phyloP scores from a whole-genome alignment of 768 basidiomycete genomes.

The Rhizopogon vinicolor region DNA sequence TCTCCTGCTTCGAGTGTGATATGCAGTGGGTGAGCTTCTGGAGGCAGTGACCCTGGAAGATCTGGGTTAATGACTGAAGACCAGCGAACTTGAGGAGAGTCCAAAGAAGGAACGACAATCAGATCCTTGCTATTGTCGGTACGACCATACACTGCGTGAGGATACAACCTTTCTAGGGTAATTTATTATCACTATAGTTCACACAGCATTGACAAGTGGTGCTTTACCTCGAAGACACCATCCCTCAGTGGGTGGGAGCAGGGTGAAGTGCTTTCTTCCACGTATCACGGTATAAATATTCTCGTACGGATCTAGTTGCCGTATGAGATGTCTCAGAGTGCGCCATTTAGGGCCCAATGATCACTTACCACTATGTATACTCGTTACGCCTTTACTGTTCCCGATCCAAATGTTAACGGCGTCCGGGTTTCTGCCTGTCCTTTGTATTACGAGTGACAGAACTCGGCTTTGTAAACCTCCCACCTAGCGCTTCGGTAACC shows the following conservation, averaged over 20 bases:
- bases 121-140: conserved; percentile 16
- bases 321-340: background rate
- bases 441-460: background rate
- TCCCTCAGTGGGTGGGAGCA: conserved; percentile 87
- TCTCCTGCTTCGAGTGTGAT: conserved; percentile 70
- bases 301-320: conserved; percentile 74
- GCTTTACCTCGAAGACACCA: conserved; percentile 71
- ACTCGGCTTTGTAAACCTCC: conserved; percentile 13
- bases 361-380: conserved; percentile 74
- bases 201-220: background rate
- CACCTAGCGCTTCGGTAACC: conserved; percentile 78
- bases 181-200: conserved; percentile 7
- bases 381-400: conserved; percentile 68
- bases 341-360: background rate
- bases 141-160: conserved; percentile 62
- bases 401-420: conserved; percentile 96
- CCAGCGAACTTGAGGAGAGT: conserved; percentile 65
- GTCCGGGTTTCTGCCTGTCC: conserved; percentile 61
- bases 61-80: conserved; percentile 67
- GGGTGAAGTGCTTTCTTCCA: conserved; percentile 80
- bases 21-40: conserved; percentile 57
- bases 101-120: conserved; percentile 27
- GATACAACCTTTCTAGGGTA: conserved; percentile 50
- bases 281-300: conserved; percentile 88
- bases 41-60: conserved; percentile 38